Evolutionary conservation across 768 basidiomycete genomes (phyloP), one percentile per base, ranked within the genome.

Genomic region (Boletus rubropictus): DNA sequence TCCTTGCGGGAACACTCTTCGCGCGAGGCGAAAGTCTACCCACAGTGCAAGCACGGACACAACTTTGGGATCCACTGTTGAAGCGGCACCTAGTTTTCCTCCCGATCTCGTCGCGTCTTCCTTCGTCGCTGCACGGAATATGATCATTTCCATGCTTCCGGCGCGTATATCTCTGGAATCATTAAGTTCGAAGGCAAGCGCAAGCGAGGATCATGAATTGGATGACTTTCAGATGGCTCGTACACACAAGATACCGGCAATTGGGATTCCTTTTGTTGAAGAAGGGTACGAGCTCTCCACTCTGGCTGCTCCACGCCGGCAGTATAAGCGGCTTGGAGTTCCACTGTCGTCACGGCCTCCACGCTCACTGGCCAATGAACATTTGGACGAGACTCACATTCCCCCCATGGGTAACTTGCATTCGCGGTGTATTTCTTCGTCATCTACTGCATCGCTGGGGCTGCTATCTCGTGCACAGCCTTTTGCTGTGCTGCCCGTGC

Each of bases 1-100:
- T 47, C 92, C 94, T 0, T 54, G 42, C 1, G 52, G 56, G 18
- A 33, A 62, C 29, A 14, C 34, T 4, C 44, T 39, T 35, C 50
- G 32, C 9, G 5, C 31, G 5, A 48, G 51, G 28, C 37, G 18
- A 21, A 65, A 34, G 29, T 22, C 24, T 21, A 12, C 15, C 20
- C 39, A 11, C n/a, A 14, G 11, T 31, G 34, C 22, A 1, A 24
- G 44, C 3, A 17, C n/a, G 6, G 42, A 37, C 15, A 6, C 28
- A 2, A 5, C 9, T 2, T 14, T 42, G 21, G 37, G 2, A 20
- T 18, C 57, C 29, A 6, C 20, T 15, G 9, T 36, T 22, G 42
- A 41, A 28, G 45, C 40, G 31, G 15, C 33, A 22, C 36, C 53
- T 27, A 27, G 36, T 22, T 15, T 24, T 7, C 46, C 56, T 21